Evolutionary conservation across 2,329 filamentous ascomycete genomes (phyloP), one percentile per base, ranked within the genome.

Genomic region (Mycocentrospora acerina): DNA sequence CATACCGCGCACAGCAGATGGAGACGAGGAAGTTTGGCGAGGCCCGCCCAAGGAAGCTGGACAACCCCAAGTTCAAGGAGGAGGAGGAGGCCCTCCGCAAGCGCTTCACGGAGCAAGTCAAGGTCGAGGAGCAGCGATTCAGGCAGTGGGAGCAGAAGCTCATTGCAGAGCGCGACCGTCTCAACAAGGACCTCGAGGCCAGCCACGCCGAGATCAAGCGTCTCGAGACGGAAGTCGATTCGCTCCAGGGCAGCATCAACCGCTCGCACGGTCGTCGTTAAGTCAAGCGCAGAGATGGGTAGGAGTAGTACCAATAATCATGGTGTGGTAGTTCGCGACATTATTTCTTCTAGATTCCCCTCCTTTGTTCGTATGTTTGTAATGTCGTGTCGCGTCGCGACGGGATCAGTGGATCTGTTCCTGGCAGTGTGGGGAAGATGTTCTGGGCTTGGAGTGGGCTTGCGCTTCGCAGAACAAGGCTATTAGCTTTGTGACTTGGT

Each of bases 11-110:
- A 38, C 89, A 95, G 73, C 94, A 98, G 76, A 98, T 98, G 93
- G 93, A 98, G 80, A 98, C 93, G 34, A 84, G 93, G 75, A 98
- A 98, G 76, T 97, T 98, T 60, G 93, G 93, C 73, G 94, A 98
- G 77, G 91, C 90, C 44, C 85, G 91, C 56, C 93, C 93, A 59
- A 82, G 91, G 73, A 98, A 98, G 82, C 80, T 98, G 61, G 93
- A 98, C 77, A 98, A 98, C 80, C 93, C 93, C 75, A 98, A 98
- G 80, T 98, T 97, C 82, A 98, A 98, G 83, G 93, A 98, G 72
- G 93, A 98, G 74, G 93, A 98, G 70, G 93, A 98, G 80, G 88
- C 88, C 48, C 83, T 98, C 54, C 85, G 93, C 75, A 98, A 98
- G 84, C 84, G 94, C 60, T 98, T 98, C 76, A 98, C 93, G 59